phyloP scores from a whole-genome alignment of 805 yeast species.

The Candida chauliodis region DNA sequence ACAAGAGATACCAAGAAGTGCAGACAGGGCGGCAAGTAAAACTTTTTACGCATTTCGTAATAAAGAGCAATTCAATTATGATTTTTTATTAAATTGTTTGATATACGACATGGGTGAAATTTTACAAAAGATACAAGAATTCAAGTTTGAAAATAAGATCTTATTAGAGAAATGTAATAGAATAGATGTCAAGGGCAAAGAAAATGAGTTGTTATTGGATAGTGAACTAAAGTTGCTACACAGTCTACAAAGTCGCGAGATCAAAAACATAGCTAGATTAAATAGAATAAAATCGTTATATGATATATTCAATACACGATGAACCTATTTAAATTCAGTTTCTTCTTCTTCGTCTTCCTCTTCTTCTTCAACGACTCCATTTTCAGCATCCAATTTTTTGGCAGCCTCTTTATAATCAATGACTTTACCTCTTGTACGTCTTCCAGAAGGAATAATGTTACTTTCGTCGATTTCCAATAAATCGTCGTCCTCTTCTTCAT shows the following conservation, averaged over 20 bases:
- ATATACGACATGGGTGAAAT: conserved; percentile 52
- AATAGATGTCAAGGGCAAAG: conserved; percentile 85
- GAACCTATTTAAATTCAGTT: neutral
- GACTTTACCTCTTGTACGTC: conserved; percentile 88
- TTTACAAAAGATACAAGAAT: conserved; percentile 45
- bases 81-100: conserved; percentile 38
- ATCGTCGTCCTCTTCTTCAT: conserved; percentile 48
- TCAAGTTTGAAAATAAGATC: conserved; percentile 59
- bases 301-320: conserved; percentile 38
- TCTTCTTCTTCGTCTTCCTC: conserved; percentile 50
- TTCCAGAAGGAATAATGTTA: conserved; percentile 78
- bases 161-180: conserved; percentile 78
- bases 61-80: conserved; percentile 36
- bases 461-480: conserved; percentile 74
- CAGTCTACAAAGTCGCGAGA: conserved; percentile 55
- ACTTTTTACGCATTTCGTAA: conserved; percentile 81
- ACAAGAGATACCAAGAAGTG: conserved; percentile 91
- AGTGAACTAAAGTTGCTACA: conserved; percentile 73
- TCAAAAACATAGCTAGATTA: conserved; percentile 50
- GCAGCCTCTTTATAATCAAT: conserved; percentile 84
- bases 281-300: conserved; percentile 54
- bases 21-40: conserved; percentile 87
- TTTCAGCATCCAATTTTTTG: conserved; percentile 57
- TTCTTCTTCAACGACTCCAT: conserved; percentile 33
- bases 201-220: conserved; percentile 66